Conservation (phyloP, 495 filamentous ascomycete genomes). For the Bombardia bombarda region DNA sequence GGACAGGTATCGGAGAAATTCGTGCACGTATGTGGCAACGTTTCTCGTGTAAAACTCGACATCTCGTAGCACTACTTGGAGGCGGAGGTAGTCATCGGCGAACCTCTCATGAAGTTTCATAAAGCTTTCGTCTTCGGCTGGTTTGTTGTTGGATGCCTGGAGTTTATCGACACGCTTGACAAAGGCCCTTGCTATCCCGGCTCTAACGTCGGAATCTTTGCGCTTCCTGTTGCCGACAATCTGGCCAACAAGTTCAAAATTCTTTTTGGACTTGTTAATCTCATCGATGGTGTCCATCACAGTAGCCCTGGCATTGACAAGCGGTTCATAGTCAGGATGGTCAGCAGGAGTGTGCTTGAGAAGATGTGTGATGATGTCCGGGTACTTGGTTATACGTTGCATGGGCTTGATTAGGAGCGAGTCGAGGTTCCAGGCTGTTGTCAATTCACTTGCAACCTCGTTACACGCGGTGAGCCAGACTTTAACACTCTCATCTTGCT, state of each 20-base stretch:
- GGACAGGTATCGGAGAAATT: slow-evolving; percentile 59
- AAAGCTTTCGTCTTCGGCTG: slow-evolving; percentile 72
- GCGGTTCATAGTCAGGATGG: slow-evolving; percentile 69
- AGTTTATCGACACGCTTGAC: slow-evolving; percentile 74
- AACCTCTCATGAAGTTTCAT: slow-evolving; percentile 67
- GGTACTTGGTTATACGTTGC: slow-evolving; percentile 87
- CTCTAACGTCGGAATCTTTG: slow-evolving; percentile 81
- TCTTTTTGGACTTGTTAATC: slow-evolving; percentile 89
- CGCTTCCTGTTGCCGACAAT: slow-evolving; percentile 72
- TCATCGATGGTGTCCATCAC: slow-evolving; percentile 66
- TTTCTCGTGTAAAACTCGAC: slow-evolving; percentile 77
- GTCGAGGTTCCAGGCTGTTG: slow-evolving; percentile 86
- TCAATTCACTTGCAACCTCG: slow-evolving; percentile 79
- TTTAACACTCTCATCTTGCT: slow-evolving; percentile 64
- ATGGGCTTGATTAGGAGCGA: slow-evolving; percentile 92
- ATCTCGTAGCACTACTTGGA: slow-evolving; percentile 86
- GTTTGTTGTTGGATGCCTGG: slow-evolving; percentile 53
- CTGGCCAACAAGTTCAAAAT: slow-evolving; percentile 80
- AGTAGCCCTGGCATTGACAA: slow-evolving; percentile 54
- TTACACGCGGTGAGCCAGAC: slow-evolving; percentile 92
- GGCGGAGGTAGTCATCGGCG: slow-evolving; percentile 76
- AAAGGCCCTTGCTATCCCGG: slow-evolving; percentile 79
- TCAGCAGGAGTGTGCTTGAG: slow-evolving; percentile 68
- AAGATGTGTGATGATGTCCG: slow-evolving; percentile 69
- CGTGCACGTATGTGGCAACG: slow-evolving; percentile 59